These are phyloP conservation scores for Termitomyces sp. DNA, from an alignment of 768 basidiomycete species.

Conservation along the genomic window DNA sequence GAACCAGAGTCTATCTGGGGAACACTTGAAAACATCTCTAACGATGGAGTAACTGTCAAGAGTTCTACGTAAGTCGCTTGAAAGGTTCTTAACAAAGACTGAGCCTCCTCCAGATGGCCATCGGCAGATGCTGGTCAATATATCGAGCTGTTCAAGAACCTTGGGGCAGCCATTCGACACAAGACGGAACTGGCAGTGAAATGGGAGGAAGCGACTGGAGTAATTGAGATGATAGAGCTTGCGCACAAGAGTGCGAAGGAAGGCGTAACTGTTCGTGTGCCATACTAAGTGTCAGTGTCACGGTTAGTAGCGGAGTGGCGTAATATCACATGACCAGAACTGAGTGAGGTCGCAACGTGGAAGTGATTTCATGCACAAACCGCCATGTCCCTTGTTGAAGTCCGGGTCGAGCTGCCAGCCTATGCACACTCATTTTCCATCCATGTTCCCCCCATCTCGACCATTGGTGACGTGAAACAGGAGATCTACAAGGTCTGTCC, in stretches of 20 bases:
- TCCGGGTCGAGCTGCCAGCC: slow-evolving; percentile 76
- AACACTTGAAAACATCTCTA: slow-evolving; percentile 50
- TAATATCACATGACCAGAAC: slow-evolving; percentile 8
- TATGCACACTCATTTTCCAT: slow-evolving; percentile 66
- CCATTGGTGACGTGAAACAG: slow-evolving; percentile 63
- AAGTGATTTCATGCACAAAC: slow-evolving; percentile 9
- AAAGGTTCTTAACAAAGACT: not conserved
- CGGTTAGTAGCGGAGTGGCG: slow-evolving; percentile 1
- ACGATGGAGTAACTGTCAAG: slow-evolving; percentile 39
- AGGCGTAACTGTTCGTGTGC: slow-evolving; percentile 38
- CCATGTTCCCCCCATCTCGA: slow-evolving; percentile 41
- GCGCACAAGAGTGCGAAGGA: slow-evolving; percentile 65
- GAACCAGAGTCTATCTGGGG: slow-evolving; percentile 67
- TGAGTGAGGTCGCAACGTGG: slow-evolving; percentile 18
- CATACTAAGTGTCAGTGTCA: too few relatives aligned
- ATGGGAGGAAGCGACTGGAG: slow-evolving; percentile 69
- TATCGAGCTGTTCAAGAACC: slow-evolving; percentile 57
- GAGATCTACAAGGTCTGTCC: slow-evolving; percentile 58
- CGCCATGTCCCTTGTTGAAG: slow-evolving; percentile 39
- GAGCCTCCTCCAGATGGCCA: slow-evolving; percentile 49
- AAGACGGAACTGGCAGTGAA: slow-evolving; percentile 56
- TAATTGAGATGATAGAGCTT: slow-evolving; percentile 77
- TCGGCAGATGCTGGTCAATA: slow-evolving; percentile 58
- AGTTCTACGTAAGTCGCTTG: slow-evolving; percentile 29
- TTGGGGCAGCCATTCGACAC: slow-evolving; percentile 59